Evolutionary conservation across 352 stramenopile genomes (phyloP).

Genomic region (Halophytophthora polymorphica): DNA sequence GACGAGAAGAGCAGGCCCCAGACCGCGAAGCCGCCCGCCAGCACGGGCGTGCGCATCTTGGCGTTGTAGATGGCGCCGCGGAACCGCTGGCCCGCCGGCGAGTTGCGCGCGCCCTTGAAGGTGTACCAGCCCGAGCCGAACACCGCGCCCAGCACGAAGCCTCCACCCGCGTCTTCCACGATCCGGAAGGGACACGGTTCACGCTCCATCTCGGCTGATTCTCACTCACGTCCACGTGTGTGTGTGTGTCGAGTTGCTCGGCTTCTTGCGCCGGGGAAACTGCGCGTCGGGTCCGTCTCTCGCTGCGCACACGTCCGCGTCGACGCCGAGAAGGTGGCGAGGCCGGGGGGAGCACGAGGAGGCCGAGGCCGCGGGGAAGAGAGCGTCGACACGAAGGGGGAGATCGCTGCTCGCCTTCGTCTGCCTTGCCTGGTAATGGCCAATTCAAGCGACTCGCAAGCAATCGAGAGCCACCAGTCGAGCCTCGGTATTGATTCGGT

Average conservation of each 20-base stretch:
- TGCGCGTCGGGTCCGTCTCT: no score
- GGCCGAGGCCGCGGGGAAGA: no score
- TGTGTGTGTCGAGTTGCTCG: neutral
- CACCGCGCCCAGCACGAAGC: slow-evolving; percentile 95
- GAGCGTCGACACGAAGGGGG: no score
- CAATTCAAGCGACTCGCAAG: no score
- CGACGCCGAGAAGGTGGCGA: no score
- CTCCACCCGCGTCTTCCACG: slow-evolving; percentile 97
- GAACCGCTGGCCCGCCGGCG: slow-evolving; percentile 89
- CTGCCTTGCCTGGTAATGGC: no score
- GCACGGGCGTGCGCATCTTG: slow-evolving; percentile 92
- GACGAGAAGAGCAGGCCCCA: slow-evolving; percentile 98
- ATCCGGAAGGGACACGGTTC: slow-evolving; percentile 99
- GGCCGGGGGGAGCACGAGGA: no score
- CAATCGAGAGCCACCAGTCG: no score
- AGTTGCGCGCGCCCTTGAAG: slow-evolving; percentile 94
- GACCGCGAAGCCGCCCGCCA: slow-evolving; percentile 92
- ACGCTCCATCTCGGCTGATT: slow-evolving; percentile 55
- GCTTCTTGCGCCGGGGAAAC: no score
- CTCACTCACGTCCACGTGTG: slow-evolving; percentile 1
- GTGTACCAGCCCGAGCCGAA: slow-evolving; percentile 96
- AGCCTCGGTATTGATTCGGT: no score
- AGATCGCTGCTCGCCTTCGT: no score
- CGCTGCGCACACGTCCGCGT: no score
- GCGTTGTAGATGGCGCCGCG: slow-evolving; percentile 91